Base-by-base conservation (phyloP, 2,329 filamentous ascomycete species). In the Botrytis deweyae region DNA sequence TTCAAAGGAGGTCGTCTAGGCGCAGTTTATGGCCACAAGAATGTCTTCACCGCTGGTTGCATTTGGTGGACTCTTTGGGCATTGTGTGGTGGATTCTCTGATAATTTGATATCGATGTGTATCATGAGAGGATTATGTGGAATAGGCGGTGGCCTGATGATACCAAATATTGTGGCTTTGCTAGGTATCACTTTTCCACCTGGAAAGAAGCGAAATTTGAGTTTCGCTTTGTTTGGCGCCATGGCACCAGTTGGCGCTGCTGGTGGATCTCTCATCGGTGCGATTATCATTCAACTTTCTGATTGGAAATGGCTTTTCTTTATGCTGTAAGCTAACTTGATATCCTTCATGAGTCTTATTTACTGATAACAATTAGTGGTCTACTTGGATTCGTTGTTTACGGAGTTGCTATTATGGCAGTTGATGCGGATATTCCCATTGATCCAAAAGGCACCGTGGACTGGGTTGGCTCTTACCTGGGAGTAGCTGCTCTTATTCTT, bases 151-250 rank as follows among this genome's bases (percentile, higher is more conserved):
- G 86, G 83, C 0, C 80, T 86, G 12, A 81, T 87, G 40, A 84
- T 87, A 81, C 86, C 86, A 0, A 88, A 87, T 74, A 83, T 84
- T 0, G 83, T 88, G 0, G 86, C 86, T 1, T 82, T 87, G 72
- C 81, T 88, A 44, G 82, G 81, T 0, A 84, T 82, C 44, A 86
- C 83, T 49, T 82, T 86, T 16, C 86, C 86, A 0, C 86, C 86
- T 0, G 86, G 86, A 0, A 81, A 80, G 14, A 78, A 80, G 59
- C 81, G 84, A 9, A 87, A 87, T 74, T 73, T 86, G 4, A 80
- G 81, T 61, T 75, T 86, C 58, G 85, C 82, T 1, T 77, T 85
- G 61, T 86, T 87, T 75, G 85, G 83, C 3, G 84, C 84, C 1
- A 82, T 82, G 3, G 83, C 84, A 0, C 86, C 86, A 0, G 77